Base-by-base conservation (phyloP, 352 stramenopile species). In the Phytophthora tentaculata region DNA sequence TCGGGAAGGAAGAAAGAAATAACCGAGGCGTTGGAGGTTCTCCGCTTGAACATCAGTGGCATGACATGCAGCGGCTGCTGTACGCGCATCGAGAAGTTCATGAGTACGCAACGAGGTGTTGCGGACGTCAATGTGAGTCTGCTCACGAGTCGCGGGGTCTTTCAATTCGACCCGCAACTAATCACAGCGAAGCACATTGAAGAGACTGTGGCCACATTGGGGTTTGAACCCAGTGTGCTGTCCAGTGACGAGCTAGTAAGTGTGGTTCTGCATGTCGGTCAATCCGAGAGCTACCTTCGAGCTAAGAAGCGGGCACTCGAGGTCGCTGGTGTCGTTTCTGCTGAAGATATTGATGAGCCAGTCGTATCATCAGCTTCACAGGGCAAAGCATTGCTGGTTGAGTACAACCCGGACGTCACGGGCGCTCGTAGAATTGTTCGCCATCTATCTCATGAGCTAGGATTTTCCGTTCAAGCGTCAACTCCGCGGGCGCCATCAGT, bases 51-150 rank as follows among this genome's bases (percentile, higher is more conserved):
- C 64, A 92, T 92, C 39, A 74, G 73, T 44, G 89, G 90, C 14
- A 97, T 97, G 90, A 96, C 88, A 14, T 96, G 90, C 74, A 93
- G 82, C 8, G 84, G 87, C 39, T 97, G 90, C 74, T 93, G 89
- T 53, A 89, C 79, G n/a, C 89, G 90, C 39, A 92, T 97, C 58
- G 87, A 96, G 59, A 76, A 67, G 49, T 92, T 89, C 43, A 76
- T 96, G 63, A 60, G 12, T 37, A 70, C 64, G 0, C 78, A 91
- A 26, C 72, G 67, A 13, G 88, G 88, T 37, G 69, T 97, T 32
- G 53, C 77, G 5, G 52, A 76, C 35, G 85, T 89, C 44, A 90
- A 88, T 29, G 81, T 92, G 45, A 90, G 80, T 54, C 56, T 92
- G 32, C 69, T 92, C 20, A 91, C 84, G 9, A 83, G 74, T 76